Conservation (phyloP, 768 basidiomycete genomes). For the Lentinus brumalis region DNA sequence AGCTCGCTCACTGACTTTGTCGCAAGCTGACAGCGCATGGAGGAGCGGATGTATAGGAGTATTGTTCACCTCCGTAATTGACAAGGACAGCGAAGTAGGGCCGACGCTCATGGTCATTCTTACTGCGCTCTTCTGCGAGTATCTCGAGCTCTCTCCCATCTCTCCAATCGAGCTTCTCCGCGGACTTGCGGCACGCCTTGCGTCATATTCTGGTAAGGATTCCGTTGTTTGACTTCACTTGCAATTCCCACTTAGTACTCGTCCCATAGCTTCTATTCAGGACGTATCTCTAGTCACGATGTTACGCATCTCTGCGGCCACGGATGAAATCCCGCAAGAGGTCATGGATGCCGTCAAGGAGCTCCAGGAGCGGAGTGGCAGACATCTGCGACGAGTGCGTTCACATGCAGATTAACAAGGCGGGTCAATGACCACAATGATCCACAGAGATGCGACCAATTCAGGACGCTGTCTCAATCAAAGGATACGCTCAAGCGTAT, state of each 20-base stretch:
- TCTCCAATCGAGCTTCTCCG: slow-evolving; percentile 51
- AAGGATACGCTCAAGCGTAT: slow-evolving; percentile 49
- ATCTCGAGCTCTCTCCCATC: slow-evolving; percentile 51
- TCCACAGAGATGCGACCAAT: slow-evolving; percentile 70
- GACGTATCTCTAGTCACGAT: slow-evolving; percentile 74
- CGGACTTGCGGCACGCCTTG: slow-evolving; percentile 45
- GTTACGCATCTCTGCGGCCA: slow-evolving; percentile 64
- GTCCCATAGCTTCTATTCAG: slow-evolving; percentile 60
- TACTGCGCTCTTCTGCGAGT: slow-evolving; percentile 69
- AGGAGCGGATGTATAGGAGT: slow-evolving; percentile 34
- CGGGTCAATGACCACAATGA: neutral
- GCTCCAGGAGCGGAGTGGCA: slow-evolving; percentile 45
- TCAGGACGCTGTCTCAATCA: slow-evolving; percentile 50
- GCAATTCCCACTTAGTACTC: neutral
- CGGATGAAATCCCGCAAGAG: slow-evolving; percentile 52
- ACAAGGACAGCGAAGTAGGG: slow-evolving; percentile 34
- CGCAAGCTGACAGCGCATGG: slow-evolving; percentile 42
- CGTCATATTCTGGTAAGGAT: slow-evolving; percentile 45
- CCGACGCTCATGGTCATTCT: slow-evolving; percentile 68
- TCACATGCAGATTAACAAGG: neutral
- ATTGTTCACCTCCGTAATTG: slow-evolving; percentile 43
- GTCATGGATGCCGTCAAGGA: slow-evolving; percentile 45
- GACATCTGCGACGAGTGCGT: slow-evolving; percentile 60
- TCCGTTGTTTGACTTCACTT: neutral
- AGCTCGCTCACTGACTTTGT: slow-evolving; percentile 6